Conservation (phyloP, 2,329 filamentous ascomycete genomes). For the Berkeleyomyces basicola region DNA sequence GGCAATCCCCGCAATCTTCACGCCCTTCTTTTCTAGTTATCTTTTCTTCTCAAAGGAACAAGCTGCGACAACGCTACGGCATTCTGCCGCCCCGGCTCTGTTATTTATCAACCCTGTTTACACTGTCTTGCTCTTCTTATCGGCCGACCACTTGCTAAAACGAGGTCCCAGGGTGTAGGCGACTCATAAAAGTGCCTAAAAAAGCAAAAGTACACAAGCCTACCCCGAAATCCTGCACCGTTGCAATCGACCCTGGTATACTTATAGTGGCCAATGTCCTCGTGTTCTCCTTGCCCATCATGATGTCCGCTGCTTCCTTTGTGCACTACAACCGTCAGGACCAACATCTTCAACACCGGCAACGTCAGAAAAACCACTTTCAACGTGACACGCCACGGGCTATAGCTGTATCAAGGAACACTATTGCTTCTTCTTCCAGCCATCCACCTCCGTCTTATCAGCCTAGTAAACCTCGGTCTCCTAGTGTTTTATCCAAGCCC, state of each 20-base stretch:
- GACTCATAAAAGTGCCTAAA: constrained; percentile 2
- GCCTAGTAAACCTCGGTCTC: constrained; percentile 2
- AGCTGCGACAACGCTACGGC: constrained; percentile 3
- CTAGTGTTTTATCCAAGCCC: neutral
- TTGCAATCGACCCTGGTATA: neutral
- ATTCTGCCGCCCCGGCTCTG: constrained; percentile 3
- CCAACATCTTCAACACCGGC: neutral
- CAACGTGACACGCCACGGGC: neutral
- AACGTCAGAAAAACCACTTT: neutral
- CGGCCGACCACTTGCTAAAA: constrained; percentile 7
- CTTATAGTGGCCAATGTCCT: constrained; percentile 12
- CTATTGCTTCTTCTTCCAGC: neutral
- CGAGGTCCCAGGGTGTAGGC: neutral
- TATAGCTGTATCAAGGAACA: neutral
- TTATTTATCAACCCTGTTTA: neutral
- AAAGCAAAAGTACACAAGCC: neutral
- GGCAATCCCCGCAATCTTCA: neutral
- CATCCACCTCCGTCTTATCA: neutral
- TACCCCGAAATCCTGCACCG: neutral
- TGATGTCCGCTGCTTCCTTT: constrained; percentile 17
- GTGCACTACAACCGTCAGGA: constrained; percentile 13
- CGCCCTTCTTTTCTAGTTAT: neutral
- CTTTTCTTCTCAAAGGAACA: constrained; percentile 5
- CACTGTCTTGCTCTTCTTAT: neutral
- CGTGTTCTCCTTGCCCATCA: constrained; percentile 6